phyloP scores from a whole-genome alignment of 2,329 filamentous ascomycete genomes.

The Elsinoe fawcettii region DNA sequence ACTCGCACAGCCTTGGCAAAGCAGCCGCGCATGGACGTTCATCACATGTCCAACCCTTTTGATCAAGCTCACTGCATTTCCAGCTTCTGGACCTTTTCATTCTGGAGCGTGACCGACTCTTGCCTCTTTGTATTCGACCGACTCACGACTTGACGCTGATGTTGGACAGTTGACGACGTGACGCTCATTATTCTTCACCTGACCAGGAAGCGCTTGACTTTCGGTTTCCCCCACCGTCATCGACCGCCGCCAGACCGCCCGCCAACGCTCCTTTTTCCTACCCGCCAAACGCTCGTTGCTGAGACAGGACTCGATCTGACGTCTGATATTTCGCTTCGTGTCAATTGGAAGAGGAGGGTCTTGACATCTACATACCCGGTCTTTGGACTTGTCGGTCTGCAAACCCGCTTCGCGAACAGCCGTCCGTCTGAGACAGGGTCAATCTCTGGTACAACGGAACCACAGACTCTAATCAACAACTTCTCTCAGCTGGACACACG shows the following conservation, averaged over 20 bases:
- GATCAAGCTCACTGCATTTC: background rate
- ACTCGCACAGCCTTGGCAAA: background rate
- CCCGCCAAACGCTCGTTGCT: constrained; percentile 16
- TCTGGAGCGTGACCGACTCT: background rate
- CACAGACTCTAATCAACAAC: constrained; percentile 6
- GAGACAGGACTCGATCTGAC: constrained; percentile 12
- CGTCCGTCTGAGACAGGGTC: constrained; percentile 2
- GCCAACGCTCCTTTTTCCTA: constrained; percentile 12
- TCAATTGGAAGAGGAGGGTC: background rate
- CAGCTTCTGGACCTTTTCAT: background rate
- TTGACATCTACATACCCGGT: background rate
- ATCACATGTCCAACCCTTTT: constrained; percentile 7
- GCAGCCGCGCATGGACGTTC: background rate
- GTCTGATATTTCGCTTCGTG: background rate
- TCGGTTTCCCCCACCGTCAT: background rate
- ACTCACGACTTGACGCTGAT: background rate
- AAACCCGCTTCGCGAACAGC: background rate
- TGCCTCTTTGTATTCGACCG: background rate
- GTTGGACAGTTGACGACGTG: background rate
- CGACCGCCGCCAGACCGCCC: constrained; percentile 8
- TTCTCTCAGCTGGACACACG: constrained; percentile 1
- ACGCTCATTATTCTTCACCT: constrained; percentile 1
- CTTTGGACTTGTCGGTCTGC: background rate
- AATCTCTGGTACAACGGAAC: constrained; percentile 3
- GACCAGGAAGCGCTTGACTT: background rate